phyloP scores from a whole-genome alignment of 139 green algal species.

The Chlamydomonas eustigma region DNA sequence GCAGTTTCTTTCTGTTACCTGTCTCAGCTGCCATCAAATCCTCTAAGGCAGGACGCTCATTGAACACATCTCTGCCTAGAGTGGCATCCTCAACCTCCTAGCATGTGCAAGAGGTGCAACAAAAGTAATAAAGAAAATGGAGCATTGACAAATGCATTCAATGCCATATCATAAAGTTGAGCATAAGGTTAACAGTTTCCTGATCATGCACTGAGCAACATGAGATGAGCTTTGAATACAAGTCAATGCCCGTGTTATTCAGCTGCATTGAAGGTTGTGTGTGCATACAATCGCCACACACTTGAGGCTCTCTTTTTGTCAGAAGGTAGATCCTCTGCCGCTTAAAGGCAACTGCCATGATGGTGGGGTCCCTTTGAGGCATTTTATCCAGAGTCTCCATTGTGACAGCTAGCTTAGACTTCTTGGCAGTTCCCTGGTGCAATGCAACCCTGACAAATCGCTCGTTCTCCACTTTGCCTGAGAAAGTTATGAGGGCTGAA shows the following conservation, averaged over 20 bases:
- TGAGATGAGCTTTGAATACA: not conserved
- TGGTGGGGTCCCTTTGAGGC: conserved; percentile 70
- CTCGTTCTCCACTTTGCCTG: conserved; percentile 92
- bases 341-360: conserved; percentile 79
- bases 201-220: not conserved
- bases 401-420: conserved; percentile 17
- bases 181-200: not conserved
- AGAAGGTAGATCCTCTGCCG: conserved; percentile 93
- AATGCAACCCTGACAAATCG: conserved; percentile 88
- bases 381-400: conserved; percentile 42
- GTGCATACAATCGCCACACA: not conserved
- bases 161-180: no score
- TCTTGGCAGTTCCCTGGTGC: conserved; percentile 46
- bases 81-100: conserved; percentile 58
- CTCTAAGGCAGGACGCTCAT: conserved; percentile 80
- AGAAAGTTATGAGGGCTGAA: no score
- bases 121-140: not conserved
- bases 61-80: conserved; percentile 88
- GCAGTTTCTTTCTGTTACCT: no score
- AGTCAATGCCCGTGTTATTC: not conserved
- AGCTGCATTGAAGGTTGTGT: not conserved
- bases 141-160: no score
- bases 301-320: conserved; percentile 33
- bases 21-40: conserved; percentile 45
- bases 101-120: not conserved